Base-by-base conservation (phyloP, 106 monocot species). In the Phalaenopsis aphrodite region DNA sequence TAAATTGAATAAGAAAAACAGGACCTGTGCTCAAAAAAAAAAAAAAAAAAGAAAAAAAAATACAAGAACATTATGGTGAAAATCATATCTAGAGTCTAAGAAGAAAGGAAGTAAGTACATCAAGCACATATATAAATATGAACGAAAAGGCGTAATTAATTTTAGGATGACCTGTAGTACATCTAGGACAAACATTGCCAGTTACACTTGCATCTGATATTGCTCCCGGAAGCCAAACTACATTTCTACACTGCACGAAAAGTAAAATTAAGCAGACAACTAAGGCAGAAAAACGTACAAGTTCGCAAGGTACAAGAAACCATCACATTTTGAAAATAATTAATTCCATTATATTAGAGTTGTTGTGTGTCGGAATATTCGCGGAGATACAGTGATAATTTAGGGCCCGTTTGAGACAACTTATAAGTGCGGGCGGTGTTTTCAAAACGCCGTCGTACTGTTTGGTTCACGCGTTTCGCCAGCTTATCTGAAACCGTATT, bases 151-250 rank as follows among this genome's bases (percentile, higher is more conserved):
- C 30, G 30, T 30, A 0, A 30, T 30, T 30, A 49, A 55, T 56
- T 49, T 38, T 0, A 77, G 56, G 39, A 78, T 77, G 45, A 95
- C 94, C 98, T 98, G 98, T 94, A 77, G 71, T 82, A 78, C 98
- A 98, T 48, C 84, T 83, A 42, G 89, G 81, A 56, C 98, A 98
- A 79, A 92, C 72, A 80, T 91, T 75, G 82, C 66, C 87, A n/a
- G 94, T 98, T 14, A 98, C 91, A 88, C 85, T 69, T 78, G 94
- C 98, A 81, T 94, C 98, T 78, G 86, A 89, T 87, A 91, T 85
- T 48, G 98, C 87, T 80, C 90, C 92, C 42, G 98, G 98, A 72
- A 98, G 94, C 98, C 98, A 98, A 75, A 92, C 94, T 42, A 93
- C 98, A 83, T 94, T 98, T 71, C 92, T 89, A 87, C 98, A 98